Evolutionary conservation across 495 filamentous ascomycete genomes (phyloP).

Genomic region (Penicillium nucicola): DNA sequence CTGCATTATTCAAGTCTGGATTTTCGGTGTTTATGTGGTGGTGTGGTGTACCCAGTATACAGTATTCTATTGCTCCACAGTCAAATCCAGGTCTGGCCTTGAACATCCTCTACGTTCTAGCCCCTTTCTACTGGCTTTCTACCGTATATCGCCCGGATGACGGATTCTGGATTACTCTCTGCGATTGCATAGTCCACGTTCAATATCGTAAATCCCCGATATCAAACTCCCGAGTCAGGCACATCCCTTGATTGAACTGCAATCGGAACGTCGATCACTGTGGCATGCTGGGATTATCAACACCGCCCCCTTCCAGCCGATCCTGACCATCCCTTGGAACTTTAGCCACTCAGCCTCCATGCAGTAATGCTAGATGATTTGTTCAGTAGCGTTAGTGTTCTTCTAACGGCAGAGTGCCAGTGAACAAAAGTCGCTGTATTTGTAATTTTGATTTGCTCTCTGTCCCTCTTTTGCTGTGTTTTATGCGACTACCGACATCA

Average conservation of each 20-base stretch:
- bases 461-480: too few relatives aligned
- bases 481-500: neutral
- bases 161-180: too few relatives aligned
- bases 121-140: too few relatives aligned
- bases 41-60: too few relatives aligned
- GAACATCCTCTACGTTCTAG: neutral
- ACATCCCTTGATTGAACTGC: constrained; percentile 19
- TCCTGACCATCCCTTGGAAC: constrained; percentile 11
- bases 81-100: neutral
- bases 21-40: too few relatives aligned
- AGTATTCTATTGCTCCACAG: neutral
- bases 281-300: constrained; percentile 32
- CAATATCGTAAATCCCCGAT: constrained; percentile 6
- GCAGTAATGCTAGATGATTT: neutral
- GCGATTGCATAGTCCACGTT: neutral
- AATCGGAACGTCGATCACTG: constrained; percentile 30
- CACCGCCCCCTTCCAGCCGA: constrained; percentile 29
- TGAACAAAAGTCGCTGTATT: neutral
- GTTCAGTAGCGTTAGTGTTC: too few relatives aligned
- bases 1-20: neutral
- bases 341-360: neutral
- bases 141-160: too few relatives aligned
- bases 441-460: too few relatives aligned
- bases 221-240: neutral
- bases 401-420: neutral